phyloP scores from a whole-genome alignment of 495 filamentous ascomycete genomes.

The Hypoxylon lienhwacheense region DNA sequence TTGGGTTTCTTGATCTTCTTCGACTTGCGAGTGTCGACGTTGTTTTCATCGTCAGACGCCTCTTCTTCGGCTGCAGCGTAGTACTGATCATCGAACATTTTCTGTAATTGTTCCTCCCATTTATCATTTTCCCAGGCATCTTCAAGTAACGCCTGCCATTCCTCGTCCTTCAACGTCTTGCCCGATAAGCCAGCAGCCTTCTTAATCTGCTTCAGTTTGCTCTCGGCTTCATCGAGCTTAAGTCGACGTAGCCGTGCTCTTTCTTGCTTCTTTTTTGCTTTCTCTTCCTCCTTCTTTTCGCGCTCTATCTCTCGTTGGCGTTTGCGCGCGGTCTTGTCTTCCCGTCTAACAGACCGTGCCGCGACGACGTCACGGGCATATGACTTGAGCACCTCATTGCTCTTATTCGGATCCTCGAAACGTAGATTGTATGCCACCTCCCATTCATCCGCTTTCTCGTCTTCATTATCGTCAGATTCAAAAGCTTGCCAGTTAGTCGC shows the following conservation, averaged over 20 bases:
- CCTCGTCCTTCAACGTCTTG: constrained; percentile 67
- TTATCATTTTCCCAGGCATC: constrained; percentile 80
- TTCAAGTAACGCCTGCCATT: constrained; percentile 81
- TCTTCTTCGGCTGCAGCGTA: constrained; percentile 68
- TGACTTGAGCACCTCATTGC: constrained; percentile 80
- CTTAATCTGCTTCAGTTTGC: constrained; percentile 79
- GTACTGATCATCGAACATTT: constrained; percentile 83
- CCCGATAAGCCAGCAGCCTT: constrained; percentile 79
- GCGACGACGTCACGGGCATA: constrained; percentile 84
- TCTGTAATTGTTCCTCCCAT: constrained; percentile 88
- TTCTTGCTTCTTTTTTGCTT: constrained; percentile 73
- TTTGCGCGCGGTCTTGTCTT: constrained; percentile 74
- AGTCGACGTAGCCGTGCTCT: constrained; percentile 80
- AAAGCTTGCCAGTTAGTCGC: constrained; percentile 68
- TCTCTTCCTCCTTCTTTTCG: constrained; percentile 75
- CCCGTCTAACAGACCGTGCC: constrained; percentile 78
- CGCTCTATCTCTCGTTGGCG: constrained; percentile 75
- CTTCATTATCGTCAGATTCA: constrained; percentile 89
- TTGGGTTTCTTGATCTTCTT: constrained; percentile 81
- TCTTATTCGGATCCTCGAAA: constrained; percentile 85
- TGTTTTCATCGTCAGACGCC: constrained; percentile 49
- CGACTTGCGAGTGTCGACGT: constrained; percentile 20
- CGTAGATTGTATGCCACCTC: constrained; percentile 96
- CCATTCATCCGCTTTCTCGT: constrained; percentile 77
- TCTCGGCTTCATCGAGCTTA: constrained; percentile 84